A percentile compares a stretch with the other conserved stretches of the same genome.
These are phyloP conservation scores for Colletotrichum kahawae DNA, from an alignment of 2,329 filamentous ascomycete species.

Conservation along the genomic window DNA sequence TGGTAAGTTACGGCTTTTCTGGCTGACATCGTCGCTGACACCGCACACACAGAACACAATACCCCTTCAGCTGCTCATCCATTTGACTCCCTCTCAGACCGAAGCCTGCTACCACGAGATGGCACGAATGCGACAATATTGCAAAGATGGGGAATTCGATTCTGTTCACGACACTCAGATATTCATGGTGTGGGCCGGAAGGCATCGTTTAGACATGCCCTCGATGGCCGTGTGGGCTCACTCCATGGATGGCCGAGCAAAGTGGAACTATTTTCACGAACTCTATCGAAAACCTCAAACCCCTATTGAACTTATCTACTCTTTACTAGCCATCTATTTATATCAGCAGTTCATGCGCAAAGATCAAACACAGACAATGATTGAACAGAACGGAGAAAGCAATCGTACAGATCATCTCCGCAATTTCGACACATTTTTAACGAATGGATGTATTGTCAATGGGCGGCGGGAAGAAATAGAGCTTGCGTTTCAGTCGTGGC, in stretches of 20 bases:
- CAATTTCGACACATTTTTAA: not conserved
- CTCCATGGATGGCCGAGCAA: too few species aligned
- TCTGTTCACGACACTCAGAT: not conserved
- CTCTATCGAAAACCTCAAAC: not conserved
- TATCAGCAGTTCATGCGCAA: not conserved
- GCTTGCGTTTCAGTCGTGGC: not conserved
- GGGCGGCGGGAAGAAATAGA: not conserved
- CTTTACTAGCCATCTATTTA: not conserved
- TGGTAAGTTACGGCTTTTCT: not conserved
- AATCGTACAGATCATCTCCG: not conserved
- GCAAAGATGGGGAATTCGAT: not conserved
- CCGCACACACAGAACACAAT: not conserved
- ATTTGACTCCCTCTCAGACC: not conserved
- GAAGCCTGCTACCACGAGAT: not conserved
- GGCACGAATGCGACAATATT: not conserved
- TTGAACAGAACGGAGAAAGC: not conserved
- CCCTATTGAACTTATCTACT: not conserved
- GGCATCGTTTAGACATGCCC: not conserved
- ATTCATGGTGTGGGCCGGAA: not conserved
- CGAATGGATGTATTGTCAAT: not conserved
- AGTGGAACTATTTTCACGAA: not conserved
- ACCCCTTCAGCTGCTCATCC: not conserved
- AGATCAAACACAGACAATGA: not conserved
- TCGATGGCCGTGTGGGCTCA: not conserved
- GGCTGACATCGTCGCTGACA: not conserved